These are phyloP conservation scores for Inonotus hispidus DNA, from an alignment of 1,284 basidiomycete genomes.

Conservation along the genomic window DNA sequence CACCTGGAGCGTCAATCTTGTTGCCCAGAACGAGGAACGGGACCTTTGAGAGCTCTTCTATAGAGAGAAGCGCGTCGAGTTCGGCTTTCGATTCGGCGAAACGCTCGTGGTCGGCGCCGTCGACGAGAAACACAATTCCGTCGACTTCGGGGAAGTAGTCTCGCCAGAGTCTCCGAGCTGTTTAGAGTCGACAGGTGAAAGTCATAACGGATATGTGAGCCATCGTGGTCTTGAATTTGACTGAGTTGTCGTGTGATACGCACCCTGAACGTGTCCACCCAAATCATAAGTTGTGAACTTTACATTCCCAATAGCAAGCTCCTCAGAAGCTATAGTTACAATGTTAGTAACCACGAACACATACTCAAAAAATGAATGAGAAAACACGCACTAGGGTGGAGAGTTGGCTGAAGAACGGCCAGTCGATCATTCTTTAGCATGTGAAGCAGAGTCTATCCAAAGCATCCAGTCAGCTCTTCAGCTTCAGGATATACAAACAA, in stretches of 20 bases:
- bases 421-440: conserved; percentile 99
- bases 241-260: conserved; percentile 24
- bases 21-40: conserved; percentile 99
- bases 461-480: conserved; percentile 3
- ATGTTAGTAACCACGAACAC: too few relatives aligned
- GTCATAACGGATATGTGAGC: neutral
- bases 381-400: conserved; percentile 94
- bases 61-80: conserved; percentile 90
- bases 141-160: conserved; percentile 99
- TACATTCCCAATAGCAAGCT: conserved; percentile 97
- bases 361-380: conserved; percentile 10
- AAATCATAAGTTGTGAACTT: conserved; percentile 99
- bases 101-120: conserved; percentile 94
- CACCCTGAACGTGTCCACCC: conserved; percentile 95
- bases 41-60: conserved; percentile 92
- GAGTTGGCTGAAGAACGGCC: conserved; percentile 95
- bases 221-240: neutral
- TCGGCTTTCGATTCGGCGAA: conserved; percentile 96
- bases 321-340: conserved; percentile 89
- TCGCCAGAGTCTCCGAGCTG: conserved; percentile 97
- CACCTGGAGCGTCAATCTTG: conserved; percentile 99
- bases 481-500: neutral
- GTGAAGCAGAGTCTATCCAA: conserved; percentile 87
- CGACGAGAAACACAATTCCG: conserved; percentile 98
- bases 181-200: neutral